Base-by-base conservation (phyloP, 345 rosid genomes). In the thale cress (Arabidopsis thaliana) region DNA sequence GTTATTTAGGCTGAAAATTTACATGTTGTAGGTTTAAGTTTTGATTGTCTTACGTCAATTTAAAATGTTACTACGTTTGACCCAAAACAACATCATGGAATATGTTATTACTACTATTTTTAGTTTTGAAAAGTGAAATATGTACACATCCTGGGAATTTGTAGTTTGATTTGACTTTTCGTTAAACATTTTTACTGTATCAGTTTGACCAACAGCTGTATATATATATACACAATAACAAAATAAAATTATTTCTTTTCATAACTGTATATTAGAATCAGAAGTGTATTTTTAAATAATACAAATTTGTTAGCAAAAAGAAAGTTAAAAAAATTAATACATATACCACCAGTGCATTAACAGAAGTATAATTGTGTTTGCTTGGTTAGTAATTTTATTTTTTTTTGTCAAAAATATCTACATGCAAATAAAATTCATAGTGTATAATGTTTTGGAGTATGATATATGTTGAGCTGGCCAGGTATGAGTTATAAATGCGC, bases 151-250 rank as follows among this genome's bases (percentile, higher is more conserved):
- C 46, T 71, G 37, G 59, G 38, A 71, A 71, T 48, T 46, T 59
- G 75, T 23, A 60, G 34, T 71, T 38, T 71, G 67, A 71, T 71
- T 59, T 71, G 67, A 71, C 49, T 71, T 71, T 59, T 46, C 59
- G 28, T 45, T 59, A 12, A 16, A 20, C 36, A 44, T 57, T 22
- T 44, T 58, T 36, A 70, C 58, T 58, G 58, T 13, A 14, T 5
- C 5, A 34, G 16, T 71, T 55, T 71, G 74, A 71, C 66, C 74
- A 46, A 59, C 66, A 59, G 66, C 65, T 69, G 49, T 36, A 14
- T 51, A 8, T 52, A 11, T 24, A 51, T 36, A 36, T 41, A 41
- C 11, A 41, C 52, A 48, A 48, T 41, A 28, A 13, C 6, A 32
- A 14, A 53, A 55, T 5, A 13, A 12, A 6, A 30, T 30, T 32